Evolutionary conservation across 2,329 filamentous ascomycete species (phyloP), one percentile per base, ranked within the genome.

Genomic region (Teratosphaeriaceae sp.): DNA sequence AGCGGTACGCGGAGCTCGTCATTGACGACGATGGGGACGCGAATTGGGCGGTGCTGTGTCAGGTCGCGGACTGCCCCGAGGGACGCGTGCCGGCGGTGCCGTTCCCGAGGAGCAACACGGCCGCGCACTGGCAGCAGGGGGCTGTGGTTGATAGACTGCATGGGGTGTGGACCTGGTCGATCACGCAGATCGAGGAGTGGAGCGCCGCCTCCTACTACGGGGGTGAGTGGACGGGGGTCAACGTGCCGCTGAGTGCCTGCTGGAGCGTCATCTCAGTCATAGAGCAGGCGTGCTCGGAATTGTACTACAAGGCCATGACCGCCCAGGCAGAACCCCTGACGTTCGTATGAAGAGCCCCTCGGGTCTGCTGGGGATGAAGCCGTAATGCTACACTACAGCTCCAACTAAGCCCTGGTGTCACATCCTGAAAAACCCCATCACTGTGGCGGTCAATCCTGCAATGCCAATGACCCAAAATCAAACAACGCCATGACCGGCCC

Each of bases 161-260:
- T 22, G 54, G 40, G 30, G 41, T 50, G 15, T 54, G 55, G 56
- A 52, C 53, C 19, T 58, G 56, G 56, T 52, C 39, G 2, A 45
- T 60, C 21, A 57, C 57, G 5, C 45, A 53, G 18, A 42, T 53
- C 9, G 56, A 58, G 39, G 56, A 60, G 48, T 45, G 50, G 34
- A 48, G 46, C 12, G 42, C 47, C 11, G 43, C 48, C 3, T 55
- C 47, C 31, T 54, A 54, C 26, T 57, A 60, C 38, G 35, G 46
- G 20, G 46, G 50, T 23, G 46, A 51, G 11, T 35, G 42, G 30
- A 37, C 46, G 8, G 29, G 40, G 7, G 41, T 53, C 18, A 55
- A 51, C 20, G 43, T 37, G 3, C 16, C 53, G 13, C 36, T 58
- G 41, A 43, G 36, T 26, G 43, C 42, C 2, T 44, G 46, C 23